Evolutionary conservation across 2,329 filamentous ascomycete genomes (phyloP).

Genomic region (Trichoderma endophyticum): DNA sequence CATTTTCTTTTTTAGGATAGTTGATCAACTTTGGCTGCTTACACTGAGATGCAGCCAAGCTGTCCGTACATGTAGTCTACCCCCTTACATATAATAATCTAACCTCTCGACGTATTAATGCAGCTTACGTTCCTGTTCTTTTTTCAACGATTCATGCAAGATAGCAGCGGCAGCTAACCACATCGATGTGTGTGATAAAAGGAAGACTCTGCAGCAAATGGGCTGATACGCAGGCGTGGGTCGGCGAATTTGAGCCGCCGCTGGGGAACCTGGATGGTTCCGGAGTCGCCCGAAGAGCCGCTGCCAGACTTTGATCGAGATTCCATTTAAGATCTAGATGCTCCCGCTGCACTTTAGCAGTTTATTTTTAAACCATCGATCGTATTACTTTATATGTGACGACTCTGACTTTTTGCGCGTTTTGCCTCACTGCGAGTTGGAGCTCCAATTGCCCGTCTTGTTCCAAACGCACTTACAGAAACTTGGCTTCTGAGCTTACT

Average conservation of each 20-base stretch:
- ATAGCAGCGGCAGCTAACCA: not conserved
- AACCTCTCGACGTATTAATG: not conserved
- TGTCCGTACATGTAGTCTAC: not conserved
- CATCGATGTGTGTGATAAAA: not conserved
- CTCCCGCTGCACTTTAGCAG: not conserved
- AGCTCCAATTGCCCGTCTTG: not conserved
- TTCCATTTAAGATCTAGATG: constrained; percentile 5
- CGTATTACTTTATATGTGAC: not conserved
- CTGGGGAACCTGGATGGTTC: constrained; percentile 11
- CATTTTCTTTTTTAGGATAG: not conserved
- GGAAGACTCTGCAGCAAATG: not conserved
- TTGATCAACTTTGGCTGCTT: not conserved
- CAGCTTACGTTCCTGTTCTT: not conserved
- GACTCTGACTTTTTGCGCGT: not conserved
- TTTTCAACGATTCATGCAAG: not conserved
- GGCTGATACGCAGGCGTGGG: not conserved
- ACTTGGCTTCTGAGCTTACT: not conserved
- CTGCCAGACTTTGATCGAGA: constrained; percentile 2
- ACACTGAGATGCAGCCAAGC: not conserved
- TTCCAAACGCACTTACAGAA: not conserved
- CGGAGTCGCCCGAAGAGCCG: constrained; percentile 7
- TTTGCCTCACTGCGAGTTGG: not conserved
- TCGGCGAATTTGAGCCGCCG: not conserved
- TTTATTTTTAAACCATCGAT: not conserved
- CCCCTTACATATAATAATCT: not conserved